phyloP scores from a whole-genome alignment of 2,329 filamentous ascomycete genomes.

The Talaromyces sp. region DNA sequence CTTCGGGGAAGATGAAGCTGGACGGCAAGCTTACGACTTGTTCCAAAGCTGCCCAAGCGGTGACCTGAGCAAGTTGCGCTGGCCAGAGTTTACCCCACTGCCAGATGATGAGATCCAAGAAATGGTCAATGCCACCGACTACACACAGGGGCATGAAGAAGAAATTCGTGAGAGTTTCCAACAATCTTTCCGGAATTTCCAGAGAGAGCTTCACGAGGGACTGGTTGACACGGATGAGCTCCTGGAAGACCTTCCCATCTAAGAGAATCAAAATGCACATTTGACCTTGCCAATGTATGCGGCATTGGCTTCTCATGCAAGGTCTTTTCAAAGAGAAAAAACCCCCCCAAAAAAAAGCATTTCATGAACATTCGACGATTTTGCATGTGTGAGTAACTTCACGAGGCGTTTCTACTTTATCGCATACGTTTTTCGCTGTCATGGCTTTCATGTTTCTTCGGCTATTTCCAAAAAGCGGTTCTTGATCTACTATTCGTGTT shows the following conservation, averaged over 20 bases:
- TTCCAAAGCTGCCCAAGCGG: slow-evolving; percentile 11
- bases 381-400: neutral
- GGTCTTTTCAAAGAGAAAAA: neutral
- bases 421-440: neutral
- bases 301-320: slow-evolving; percentile 1
- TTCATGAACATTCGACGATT: neutral
- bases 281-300: neutral
- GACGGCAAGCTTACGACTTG: slow-evolving; percentile 7
- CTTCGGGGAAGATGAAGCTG: slow-evolving; percentile 11
- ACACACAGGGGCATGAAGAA: neutral
- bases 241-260: neutral
- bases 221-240: slow-evolving; percentile 6
- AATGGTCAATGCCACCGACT: neutral
- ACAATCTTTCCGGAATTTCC: neutral
- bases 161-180: neutral
- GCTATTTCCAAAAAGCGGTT: neutral
- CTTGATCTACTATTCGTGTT: neutral
- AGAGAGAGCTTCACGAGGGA: neutral
- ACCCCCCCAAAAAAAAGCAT: too few species aligned
- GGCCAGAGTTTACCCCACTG: slow-evolving; percentile 5
- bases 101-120: neutral
- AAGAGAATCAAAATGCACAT: neutral
- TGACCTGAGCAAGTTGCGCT: slow-evolving; percentile 9
- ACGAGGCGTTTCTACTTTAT: neutral
- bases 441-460: neutral